Conservation (phyloP, 345 rosid genomes). For the Mallotus nudiflorus region DNA sequence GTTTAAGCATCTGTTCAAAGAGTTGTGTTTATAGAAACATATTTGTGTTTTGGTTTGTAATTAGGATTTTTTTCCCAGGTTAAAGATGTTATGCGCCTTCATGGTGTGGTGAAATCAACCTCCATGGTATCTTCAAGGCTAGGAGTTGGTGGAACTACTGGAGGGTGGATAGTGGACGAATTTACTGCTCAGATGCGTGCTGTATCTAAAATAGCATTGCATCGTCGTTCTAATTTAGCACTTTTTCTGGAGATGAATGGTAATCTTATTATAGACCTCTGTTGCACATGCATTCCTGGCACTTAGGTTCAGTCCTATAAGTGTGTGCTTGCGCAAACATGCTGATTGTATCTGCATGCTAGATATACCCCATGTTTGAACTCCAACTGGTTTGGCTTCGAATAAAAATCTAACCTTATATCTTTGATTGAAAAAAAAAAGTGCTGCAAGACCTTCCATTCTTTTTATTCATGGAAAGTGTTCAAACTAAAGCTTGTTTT, state of each 20-base stretch:
- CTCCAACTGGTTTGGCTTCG: no score
- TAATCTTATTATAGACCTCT: slow-evolving; percentile 25
- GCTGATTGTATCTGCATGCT: background rate
- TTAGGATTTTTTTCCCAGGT: slow-evolving; percentile 41
- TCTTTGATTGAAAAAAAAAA: background rate
- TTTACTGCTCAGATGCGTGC: slow-evolving; percentile 95
- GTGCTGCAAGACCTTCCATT: background rate
- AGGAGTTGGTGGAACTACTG: slow-evolving; percentile 68
- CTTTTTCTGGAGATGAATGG: slow-evolving; percentile 77
- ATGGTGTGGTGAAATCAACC: slow-evolving; percentile 88
- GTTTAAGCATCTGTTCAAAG: background rate
- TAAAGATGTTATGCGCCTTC: slow-evolving; percentile 92
- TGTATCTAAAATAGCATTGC: slow-evolving; percentile 93
- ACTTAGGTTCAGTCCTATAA: background rate
- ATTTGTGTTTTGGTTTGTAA: background rate
- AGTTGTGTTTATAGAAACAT: background rate
- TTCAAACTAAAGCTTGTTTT: background rate
- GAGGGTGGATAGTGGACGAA: slow-evolving; percentile 86
- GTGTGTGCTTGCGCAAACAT: background rate
- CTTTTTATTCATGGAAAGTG: no score
- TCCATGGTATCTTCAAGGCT: slow-evolving; percentile 69
- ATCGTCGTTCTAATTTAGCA: slow-evolving; percentile 81
- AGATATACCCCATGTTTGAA: no score
- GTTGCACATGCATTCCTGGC: background rate
- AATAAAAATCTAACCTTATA: no score